Evolutionary conservation across 441 rosid species (phyloP), one percentile per base, ranked within the genome.

Genomic region (Corymbia citriodora): DNA sequence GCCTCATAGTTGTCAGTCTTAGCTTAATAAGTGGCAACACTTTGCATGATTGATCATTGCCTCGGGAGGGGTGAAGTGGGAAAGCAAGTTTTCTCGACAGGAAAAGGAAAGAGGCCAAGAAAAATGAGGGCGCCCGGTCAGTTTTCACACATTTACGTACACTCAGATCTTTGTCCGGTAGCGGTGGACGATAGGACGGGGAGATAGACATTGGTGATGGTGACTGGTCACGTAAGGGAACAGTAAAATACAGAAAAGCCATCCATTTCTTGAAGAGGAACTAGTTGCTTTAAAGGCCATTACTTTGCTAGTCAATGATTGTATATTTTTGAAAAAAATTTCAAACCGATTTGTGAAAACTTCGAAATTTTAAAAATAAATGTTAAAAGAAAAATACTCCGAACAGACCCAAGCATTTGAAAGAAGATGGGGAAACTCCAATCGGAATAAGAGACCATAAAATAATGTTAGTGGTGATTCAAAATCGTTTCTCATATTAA

Each of bases 321-420:
- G 9, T 53, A 17, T 17, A 7, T 55, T 55, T 55, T 55, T 6
- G 9, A 55, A 53, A 55, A 55, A 7, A 54, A 16, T 55, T 55
- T 55, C 7, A 1, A 0, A 55, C 0, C 1, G 57, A 55, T 18
- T 55, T 55, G 23, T 55, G 57, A 55, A 17, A 2, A 55, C 1
- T 2, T 0, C 1, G 19, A 55, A 17, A 55, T 55, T 18, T 55
- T 1, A 54, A 53, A 53, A 14, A 53, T 53, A 54, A 55, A 55
- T 55, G 1, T 55, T 55, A 55, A 18, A 55, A 1, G 21, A 17
- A 2, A 18, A 55, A 2, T 8, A 53, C 57, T 54, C 55, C 1
- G 17, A 54, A 54, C 8, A 6, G 3, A 7, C 65, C 12, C 1
- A 25, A 2, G 29, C 2, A 59, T 23, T 59, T 59, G 1, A 59